Evolutionary conservation across 1,284 basidiomycete genomes (phyloP).

Genomic region (Mycosarcoma mackinlayi): DNA sequence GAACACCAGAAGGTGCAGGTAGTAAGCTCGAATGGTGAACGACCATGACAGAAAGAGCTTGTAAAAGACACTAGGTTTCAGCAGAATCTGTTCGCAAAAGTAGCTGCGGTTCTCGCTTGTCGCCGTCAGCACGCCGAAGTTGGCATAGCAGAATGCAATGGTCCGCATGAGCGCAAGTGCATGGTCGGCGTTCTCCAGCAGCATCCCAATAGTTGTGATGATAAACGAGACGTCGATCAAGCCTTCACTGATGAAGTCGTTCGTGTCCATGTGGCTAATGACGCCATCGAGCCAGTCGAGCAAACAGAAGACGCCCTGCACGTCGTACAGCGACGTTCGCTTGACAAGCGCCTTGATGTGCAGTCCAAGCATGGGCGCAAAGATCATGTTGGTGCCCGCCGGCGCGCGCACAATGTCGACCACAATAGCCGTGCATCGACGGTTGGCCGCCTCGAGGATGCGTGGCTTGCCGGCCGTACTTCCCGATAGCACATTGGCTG

Average conservation of each 20-base stretch:
- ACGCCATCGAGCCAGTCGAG: constrained; percentile 65
- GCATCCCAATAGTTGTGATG: constrained; percentile 55
- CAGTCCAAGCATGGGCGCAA: constrained; percentile 58
- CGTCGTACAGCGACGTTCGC: constrained; percentile 64
- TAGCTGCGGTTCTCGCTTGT: constrained; percentile 49
- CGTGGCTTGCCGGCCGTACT: constrained; percentile 64
- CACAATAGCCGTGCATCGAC: constrained; percentile 62
- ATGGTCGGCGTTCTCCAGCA: constrained; percentile 63
- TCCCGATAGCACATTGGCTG: constrained; percentile 63
- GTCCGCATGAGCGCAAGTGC: constrained; percentile 65
- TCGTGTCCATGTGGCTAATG: constrained; percentile 59
- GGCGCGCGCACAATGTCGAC: constrained; percentile 63
- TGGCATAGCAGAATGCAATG: constrained; percentile 64
- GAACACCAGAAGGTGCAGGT: constrained; percentile 63
- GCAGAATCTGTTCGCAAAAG: constrained; percentile 63
- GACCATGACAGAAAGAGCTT: constrained; percentile 67
- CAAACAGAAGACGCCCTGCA: constrained; percentile 64
- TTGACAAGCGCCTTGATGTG: constrained; percentile 64
- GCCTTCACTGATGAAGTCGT: constrained; percentile 51
- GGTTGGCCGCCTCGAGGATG: constrained; percentile 65
- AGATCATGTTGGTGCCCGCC: constrained; percentile 49
- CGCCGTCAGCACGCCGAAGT: constrained; percentile 59
- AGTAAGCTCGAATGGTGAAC: constrained; percentile 65
- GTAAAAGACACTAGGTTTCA: constrained; percentile 58
- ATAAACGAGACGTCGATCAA: constrained; percentile 61